These are phyloP conservation scores for Schizochytrium sp. DNA, from an alignment of 108 stramenopile genomes.

Conservation along the genomic window DNA sequence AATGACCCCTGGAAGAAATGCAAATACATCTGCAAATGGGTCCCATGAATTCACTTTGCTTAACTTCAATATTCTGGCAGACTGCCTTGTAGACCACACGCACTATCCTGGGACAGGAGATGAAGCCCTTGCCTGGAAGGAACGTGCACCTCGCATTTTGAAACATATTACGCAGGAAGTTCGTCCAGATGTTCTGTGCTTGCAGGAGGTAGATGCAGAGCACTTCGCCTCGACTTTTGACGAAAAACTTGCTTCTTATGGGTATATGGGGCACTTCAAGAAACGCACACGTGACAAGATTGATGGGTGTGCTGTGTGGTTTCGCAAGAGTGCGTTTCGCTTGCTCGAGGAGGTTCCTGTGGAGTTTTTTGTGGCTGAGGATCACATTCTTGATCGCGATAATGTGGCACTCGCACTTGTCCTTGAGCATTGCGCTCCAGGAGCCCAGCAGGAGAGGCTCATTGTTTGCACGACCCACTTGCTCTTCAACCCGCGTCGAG, in stretches of 20 bases:
- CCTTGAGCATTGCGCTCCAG: slow-evolving; percentile 55
- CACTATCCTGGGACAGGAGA: neutral
- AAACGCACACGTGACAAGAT: slow-evolving; percentile 63
- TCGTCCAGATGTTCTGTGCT: slow-evolving; percentile 65
- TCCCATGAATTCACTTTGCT: neutral
- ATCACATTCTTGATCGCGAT: slow-evolving; percentile 68
- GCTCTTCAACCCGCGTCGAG: slow-evolving; percentile 69
- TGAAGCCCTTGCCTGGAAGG: neutral
- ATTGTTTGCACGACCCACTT: slow-evolving; percentile 69
- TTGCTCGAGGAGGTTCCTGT: slow-evolving; percentile 62
- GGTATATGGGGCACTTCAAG: slow-evolving; percentile 28
- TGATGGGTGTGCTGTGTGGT: slow-evolving; percentile 70
- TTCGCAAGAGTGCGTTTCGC: slow-evolving; percentile 15
- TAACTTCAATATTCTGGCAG: slow-evolving; percentile 23
- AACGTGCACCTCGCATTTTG: neutral
- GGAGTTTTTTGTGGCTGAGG: slow-evolving; percentile 61
- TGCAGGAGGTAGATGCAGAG: slow-evolving; percentile 69
- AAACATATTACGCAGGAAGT: slow-evolving; percentile 33
- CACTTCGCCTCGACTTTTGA: slow-evolving; percentile 23
- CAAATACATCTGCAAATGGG: no score
- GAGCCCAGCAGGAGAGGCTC: slow-evolving; percentile 7
- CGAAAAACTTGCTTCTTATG: neutral
- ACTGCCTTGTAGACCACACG: neutral
- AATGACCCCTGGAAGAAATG: no score
- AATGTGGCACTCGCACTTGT: slow-evolving; percentile 70